Conservation (phyloP, 306 rosid genomes). For the Quercus suber region DNA sequence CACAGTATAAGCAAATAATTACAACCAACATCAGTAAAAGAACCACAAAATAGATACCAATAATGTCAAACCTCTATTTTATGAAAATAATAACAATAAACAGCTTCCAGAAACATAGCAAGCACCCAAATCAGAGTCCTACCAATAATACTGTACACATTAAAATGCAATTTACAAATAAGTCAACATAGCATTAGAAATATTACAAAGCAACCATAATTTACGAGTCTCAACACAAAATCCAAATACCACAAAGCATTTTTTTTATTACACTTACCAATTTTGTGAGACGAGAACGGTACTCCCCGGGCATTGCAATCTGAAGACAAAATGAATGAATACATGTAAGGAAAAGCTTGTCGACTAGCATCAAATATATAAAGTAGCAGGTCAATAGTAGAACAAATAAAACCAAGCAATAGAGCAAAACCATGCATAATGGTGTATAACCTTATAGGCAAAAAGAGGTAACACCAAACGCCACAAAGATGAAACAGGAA, state of each 20-base stretch:
- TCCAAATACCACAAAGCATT: background rate
- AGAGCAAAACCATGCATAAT: background rate
- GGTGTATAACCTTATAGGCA: background rate
- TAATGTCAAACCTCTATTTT: background rate
- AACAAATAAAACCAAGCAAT: constrained; percentile 1
- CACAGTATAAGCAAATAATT: background rate
- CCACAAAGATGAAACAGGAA: background rate
- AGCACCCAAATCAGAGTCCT: background rate
- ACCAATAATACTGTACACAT: background rate
- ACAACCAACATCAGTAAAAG: background rate
- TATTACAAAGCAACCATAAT: background rate
- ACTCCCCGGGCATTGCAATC: constrained; percentile 88
- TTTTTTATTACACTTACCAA: constrained; percentile 54
- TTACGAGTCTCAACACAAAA: background rate
- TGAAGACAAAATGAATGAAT: constrained; percentile 36
- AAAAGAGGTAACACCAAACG: background rate
- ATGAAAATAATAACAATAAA: background rate
- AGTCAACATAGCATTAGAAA: background rate
- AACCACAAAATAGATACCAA: background rate
- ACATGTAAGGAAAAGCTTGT: constrained; percentile 6
- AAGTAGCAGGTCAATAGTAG: background rate
- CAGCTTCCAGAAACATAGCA: background rate
- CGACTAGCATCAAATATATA: constrained; percentile 1
- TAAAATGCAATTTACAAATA: background rate
- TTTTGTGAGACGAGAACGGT: constrained; percentile 78